Evolutionary conservation across 371 early-diverging fungal species (phyloP).

Genomic region (Circinella minor): DNA sequence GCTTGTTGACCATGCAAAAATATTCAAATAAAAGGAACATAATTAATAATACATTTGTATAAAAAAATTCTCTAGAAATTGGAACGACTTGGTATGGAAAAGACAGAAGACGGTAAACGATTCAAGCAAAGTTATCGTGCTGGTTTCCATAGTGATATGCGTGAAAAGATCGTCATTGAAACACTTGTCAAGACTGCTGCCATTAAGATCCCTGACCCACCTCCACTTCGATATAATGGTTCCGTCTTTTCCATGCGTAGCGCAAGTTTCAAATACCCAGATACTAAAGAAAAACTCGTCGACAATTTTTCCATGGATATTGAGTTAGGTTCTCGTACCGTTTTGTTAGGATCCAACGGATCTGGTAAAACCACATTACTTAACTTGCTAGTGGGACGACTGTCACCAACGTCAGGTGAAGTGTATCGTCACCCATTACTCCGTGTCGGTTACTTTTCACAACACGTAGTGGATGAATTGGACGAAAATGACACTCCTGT

Average conservation of each 20-base stretch:
- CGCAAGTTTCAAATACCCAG: conserved; percentile 62
- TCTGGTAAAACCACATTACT: conserved; percentile 86
- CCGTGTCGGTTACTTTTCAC: conserved; percentile 80
- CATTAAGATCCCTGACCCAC: conserved; percentile 63
- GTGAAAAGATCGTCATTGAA: conserved; percentile 66
- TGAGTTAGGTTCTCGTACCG: conserved; percentile 63
- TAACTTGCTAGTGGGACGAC: conserved; percentile 69
- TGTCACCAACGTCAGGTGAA: conserved; percentile 59
- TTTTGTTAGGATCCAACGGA: conserved; percentile 81
- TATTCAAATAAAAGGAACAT: not conserved
- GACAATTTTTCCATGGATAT: conserved; percentile 66
- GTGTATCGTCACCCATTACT: conserved; percentile 63
- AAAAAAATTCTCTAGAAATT: conserved; percentile 39
- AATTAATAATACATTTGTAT: not conserved
- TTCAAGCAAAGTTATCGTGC: conserved; percentile 68
- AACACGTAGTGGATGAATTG: conserved; percentile 75
- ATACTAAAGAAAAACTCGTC: conserved; percentile 30
- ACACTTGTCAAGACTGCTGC: conserved; percentile 50
- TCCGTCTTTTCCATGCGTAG: conserved; percentile 67
- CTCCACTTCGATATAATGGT: conserved; percentile 64
- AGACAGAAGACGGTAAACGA: conserved; percentile 66
- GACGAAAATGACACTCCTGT: conserved; percentile 55
- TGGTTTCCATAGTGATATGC: conserved; percentile 57
- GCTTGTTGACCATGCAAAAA: not conserved
- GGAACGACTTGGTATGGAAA: conserved; percentile 67